A percentile compares a stretch with the other conserved stretches of the same genome.
These are phyloP conservation scores for Pseudocercospora eumusae DNA, from an alignment of 2,329 filamentous ascomycete genomes.

Conservation along the genomic window DNA sequence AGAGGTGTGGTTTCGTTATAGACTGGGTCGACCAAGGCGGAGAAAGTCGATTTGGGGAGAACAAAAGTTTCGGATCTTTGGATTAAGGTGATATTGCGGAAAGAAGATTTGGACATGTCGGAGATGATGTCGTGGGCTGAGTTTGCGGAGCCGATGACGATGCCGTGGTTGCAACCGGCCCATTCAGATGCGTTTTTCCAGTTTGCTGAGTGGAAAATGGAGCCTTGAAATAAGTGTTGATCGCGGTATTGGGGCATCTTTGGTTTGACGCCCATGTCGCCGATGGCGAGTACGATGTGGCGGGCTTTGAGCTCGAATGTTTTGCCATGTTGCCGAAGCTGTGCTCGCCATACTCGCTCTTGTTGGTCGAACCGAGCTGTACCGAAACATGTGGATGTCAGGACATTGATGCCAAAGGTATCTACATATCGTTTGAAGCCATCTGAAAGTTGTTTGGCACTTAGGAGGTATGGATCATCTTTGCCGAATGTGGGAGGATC, in stretches of 20 bases:
- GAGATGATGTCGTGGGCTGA: slow-evolving; percentile 51
- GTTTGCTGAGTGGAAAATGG: background rate
- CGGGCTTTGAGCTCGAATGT: background rate
- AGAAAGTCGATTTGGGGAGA: background rate
- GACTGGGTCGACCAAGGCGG: background rate
- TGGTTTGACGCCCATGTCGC: background rate
- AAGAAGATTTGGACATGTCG: slow-evolving; percentile 47
- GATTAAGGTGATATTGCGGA: slow-evolving; percentile 42
- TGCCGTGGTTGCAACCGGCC: slow-evolving; percentile 45
- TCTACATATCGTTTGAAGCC: background rate
- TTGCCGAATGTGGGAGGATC: background rate
- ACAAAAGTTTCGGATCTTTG: background rate
- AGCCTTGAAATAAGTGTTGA: background rate
- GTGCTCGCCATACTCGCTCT: background rate
- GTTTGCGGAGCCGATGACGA: slow-evolving; percentile 52
- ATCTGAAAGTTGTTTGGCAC: background rate
- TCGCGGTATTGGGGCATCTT: background rate
- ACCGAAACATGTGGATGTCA: background rate
- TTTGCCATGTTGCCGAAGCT: background rate
- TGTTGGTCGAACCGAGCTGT: background rate
- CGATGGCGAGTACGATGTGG: background rate
- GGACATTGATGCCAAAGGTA: background rate
- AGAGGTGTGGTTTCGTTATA: background rate
- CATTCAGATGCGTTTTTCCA: slow-evolving; percentile 20
- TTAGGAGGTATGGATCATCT: background rate